A percentile compares a stretch with the other conserved stretches of the same genome.
Conservation (phyloP, 371 early-diverging fungal genomes). For the Circinella umbellata region DNA sequence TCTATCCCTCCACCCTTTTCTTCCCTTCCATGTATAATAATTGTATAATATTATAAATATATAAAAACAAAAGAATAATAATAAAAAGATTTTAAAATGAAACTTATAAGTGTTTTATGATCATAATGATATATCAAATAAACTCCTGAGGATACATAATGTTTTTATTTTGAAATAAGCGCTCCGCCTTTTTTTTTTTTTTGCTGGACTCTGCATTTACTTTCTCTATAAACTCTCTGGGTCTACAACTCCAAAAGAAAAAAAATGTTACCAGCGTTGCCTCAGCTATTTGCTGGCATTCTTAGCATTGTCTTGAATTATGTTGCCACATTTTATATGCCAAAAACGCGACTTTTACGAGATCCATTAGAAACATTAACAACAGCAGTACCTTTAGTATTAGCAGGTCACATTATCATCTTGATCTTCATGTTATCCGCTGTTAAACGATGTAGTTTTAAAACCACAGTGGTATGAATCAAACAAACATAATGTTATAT, state of each 20-base stretch:
- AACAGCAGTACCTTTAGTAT: constrained; percentile 38
- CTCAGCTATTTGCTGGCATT: constrained; percentile 11
- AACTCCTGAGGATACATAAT: too few species aligned
- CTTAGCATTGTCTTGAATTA: constrained; percentile 28
- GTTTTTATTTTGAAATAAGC: too few species aligned
- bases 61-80: too few species aligned
- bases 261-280: constrained; percentile 2
- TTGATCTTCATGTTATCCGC: constrained; percentile 27
- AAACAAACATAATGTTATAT: background rate
- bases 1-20: too few species aligned
- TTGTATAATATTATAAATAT: too few species aligned
- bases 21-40: too few species aligned
- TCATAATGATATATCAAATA: too few species aligned
- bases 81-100: too few species aligned
- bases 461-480: constrained; percentile 15
- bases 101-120: too few species aligned
- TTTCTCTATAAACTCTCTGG: background rate
- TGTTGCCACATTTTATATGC: constrained; percentile 40
- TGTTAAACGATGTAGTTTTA: constrained; percentile 12
- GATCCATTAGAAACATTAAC: constrained; percentile 44
- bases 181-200: too few species aligned
- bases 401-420: constrained; percentile 35
- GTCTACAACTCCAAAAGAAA: background rate
- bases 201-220: background rate
- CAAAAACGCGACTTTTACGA: constrained; percentile 38